Evolutionary conservation across 768 basidiomycete species (phyloP).

Genomic region (Ramaria rubella): DNA sequence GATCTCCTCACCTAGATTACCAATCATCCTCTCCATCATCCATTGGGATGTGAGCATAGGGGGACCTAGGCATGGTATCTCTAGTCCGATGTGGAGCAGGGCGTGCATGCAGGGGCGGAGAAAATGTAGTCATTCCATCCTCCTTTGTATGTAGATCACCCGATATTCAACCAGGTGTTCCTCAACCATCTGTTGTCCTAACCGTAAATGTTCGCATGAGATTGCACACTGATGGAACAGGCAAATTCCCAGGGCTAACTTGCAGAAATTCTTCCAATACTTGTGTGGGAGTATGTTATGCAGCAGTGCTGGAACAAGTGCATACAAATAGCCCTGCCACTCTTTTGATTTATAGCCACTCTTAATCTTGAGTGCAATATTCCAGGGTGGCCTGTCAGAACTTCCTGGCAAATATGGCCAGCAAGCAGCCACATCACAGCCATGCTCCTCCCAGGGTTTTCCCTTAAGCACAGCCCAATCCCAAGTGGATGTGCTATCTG

Average conservation of each 20-base stretch:
- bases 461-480: slow-evolving; percentile 26
- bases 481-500: slow-evolving; percentile 25
- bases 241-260: background rate
- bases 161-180: background rate
- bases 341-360: slow-evolving; percentile 26
- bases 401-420: slow-evolving; percentile 32
- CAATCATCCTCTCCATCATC: background rate
- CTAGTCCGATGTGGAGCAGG: background rate
- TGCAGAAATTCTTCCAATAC: slow-evolving; percentile 20
- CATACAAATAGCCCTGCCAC: slow-evolving; percentile 20
- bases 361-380: slow-evolving; percentile 35
- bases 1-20: too few relatives aligned
- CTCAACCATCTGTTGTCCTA: background rate
- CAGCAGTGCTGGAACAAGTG: slow-evolving; percentile 29
- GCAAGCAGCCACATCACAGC: slow-evolving; percentile 24
- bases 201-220: background rate
- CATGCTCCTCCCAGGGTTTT: slow-evolving; percentile 32
- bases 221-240: background rate
- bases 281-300: slow-evolving; percentile 23
- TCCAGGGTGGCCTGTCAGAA: slow-evolving; percentile 36
- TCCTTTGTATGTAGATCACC: background rate
- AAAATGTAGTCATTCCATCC: background rate
- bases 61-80: background rate
- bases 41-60: background rate
- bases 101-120: background rate